Evolutionary conservation across 768 basidiomycete genomes (phyloP).

Genomic region (Daedaleopsis sinensis): DNA sequence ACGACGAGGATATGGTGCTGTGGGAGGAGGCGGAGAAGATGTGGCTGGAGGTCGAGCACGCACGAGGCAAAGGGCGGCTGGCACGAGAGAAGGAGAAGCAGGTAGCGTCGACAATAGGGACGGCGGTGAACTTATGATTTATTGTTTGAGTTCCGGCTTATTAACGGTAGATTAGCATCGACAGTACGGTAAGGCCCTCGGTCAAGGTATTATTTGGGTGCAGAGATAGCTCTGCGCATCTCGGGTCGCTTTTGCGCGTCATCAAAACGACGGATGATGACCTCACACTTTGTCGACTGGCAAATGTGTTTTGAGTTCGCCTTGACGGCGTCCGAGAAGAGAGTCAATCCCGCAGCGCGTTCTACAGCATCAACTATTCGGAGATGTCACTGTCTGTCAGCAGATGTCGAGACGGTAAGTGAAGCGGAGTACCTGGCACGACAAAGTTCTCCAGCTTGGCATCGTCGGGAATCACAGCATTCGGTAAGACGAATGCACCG

Average conservation of each 20-base stretch:
- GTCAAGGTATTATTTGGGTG: conserved; percentile 32
- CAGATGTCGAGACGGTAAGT: neutral
- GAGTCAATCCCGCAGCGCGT: conserved; percentile 79
- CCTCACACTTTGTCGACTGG: conserved; percentile 84
- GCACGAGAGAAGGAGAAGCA: conserved; percentile 59
- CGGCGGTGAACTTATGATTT: conserved; percentile 14
- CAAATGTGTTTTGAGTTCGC: conserved; percentile 81
- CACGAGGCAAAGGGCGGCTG: conserved; percentile 77
- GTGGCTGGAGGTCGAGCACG: conserved; percentile 71
- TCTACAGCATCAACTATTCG: conserved; percentile 87
- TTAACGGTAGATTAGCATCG: neutral
- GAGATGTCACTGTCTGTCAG: conserved; percentile 9
- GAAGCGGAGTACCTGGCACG: conserved; percentile 64
- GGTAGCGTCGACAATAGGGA: conserved; percentile 19
- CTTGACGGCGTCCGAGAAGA: conserved; percentile 88
- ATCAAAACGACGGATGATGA: conserved; percentile 88
- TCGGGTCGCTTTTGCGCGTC: conserved; percentile 76
- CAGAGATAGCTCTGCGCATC: conserved; percentile 54
- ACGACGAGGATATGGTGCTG: conserved; percentile 51
- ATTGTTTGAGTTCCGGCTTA: neutral
- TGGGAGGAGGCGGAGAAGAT: conserved; percentile 52
- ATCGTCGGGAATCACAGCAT: conserved; percentile 88
- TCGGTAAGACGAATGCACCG: conserved; percentile 96
- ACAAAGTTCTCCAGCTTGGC: conserved; percentile 79
- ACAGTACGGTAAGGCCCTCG: no score